Base-by-base conservation (phyloP, 345 rosid species). In the Moricandia moricandioides region DNA sequence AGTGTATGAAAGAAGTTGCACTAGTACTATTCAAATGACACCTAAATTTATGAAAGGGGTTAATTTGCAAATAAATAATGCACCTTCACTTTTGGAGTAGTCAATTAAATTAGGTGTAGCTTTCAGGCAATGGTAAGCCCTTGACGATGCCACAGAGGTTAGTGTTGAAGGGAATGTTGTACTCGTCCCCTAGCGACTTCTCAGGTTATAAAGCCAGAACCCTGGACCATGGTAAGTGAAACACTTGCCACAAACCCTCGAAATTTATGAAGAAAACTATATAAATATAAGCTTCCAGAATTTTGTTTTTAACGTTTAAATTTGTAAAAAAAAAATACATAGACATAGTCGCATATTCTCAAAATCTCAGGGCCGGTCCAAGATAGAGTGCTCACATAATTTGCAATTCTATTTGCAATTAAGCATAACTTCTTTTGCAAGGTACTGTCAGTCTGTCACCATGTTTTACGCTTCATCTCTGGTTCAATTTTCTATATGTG, bases 131-230 rank as follows among this genome's bases (percentile, higher is more conserved):
- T 43, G 91, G 87, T 77, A 92, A 6, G 77, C 57, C 69, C 72
- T 74, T 66, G 35, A 92, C 84, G 33, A 77, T 45, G 40, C 98
- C 98, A 34, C 98, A 92, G 4, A 85, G 78, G 61, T 62, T 11
- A 47, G 86, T 60, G 57, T 83, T 79, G 62, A 88, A 91, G 4
- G 95, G 91, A 0, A 90, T 45, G 80, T 88, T 86, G 85, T 90
- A 87, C 71, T 92, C 98, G n/a, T n/a, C 90, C 98, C 47, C 89
- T 4, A 92, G 83, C 0, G 98, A 92, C 3, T 83, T 80, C n/a
- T 68, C 84, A 0, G 92, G 98, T 2, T 90, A 88, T 0, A 77
- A 74, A 67, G n/a, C n/a, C n/a, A n/a, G n/a, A n/a, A n/a, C n/a
- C n/a, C n/a, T n/a, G n/a, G n/a, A n/a, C n/a, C n/a, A n/a, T n/a